A percentile compares a stretch with the other conserved stretches of the same genome.
These are phyloP conservation scores for Corchorus capsularis DNA, from an alignment of 345 rosid genomes.

Conservation along the genomic window DNA sequence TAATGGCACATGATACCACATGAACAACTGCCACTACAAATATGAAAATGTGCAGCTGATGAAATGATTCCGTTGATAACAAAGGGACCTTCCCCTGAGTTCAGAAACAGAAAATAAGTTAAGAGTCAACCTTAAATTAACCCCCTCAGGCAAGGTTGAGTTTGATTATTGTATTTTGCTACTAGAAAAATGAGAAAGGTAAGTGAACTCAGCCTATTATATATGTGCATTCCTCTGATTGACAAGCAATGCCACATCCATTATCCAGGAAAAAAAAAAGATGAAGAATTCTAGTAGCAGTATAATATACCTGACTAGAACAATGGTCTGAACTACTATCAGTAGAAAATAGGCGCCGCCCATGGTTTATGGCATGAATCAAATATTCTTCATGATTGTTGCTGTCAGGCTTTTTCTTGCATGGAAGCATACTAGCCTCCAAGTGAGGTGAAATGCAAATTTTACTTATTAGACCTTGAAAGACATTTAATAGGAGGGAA, in stretches of 20 bases:
- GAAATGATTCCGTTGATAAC: conserved; percentile 75
- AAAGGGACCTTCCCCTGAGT: conserved; percentile 67
- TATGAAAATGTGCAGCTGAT: conserved; percentile 87
- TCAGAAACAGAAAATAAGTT: conserved; percentile 9
- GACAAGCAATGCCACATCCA: not conserved
- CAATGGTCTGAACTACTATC: conserved; percentile 37
- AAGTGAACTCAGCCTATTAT: not conserved
- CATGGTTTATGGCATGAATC: conserved; percentile 26
- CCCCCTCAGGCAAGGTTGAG: not conserved
- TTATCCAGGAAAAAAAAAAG: not conserved
- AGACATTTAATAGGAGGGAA: conserved; percentile 72
- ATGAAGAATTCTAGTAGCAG: not conserved
- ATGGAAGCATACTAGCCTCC: conserved; percentile 68
- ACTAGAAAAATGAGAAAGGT: not conserved
- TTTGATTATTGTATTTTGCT: not conserved
- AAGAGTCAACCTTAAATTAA: not conserved
- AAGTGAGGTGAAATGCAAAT: conserved; percentile 63
- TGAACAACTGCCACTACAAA: conserved; percentile 90
- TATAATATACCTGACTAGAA: conserved; percentile 33
- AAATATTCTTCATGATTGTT: conserved; percentile 30
- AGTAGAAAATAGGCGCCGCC: conserved; percentile 44
- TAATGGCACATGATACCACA: conserved; percentile 72
- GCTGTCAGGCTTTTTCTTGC: conserved; percentile 44
- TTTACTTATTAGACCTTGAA: conserved; percentile 51
- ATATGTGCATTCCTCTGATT: not conserved